Conservation (phyloP, 148 eudicot genomes). For the Fagopyrum esculentum region DNA sequence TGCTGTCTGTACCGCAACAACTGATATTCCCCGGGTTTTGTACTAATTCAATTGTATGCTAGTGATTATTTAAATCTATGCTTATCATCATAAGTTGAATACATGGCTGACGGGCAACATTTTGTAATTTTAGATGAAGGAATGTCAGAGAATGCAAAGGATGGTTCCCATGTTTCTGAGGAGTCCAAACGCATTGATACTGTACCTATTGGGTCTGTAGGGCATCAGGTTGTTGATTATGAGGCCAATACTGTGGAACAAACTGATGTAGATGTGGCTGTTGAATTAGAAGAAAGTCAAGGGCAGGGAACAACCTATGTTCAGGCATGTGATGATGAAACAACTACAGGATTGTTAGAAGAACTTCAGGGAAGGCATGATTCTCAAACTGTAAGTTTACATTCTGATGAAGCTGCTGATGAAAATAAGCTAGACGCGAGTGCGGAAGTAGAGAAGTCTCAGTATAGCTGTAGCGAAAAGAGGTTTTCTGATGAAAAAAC, state of each 20-base stretch:
- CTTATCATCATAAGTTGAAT: not conserved
- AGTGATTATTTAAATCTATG: not conserved
- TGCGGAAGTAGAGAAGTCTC: constrained; percentile 14
- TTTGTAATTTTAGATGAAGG: constrained; percentile 7
- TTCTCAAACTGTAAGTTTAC: constrained; percentile 11
- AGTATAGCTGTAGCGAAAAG: constrained; percentile 14
- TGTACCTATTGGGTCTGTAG: not conserved
- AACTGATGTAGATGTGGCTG: constrained; percentile 6
- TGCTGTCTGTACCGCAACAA: not conserved
- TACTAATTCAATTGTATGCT: not conserved
- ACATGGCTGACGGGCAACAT: not conserved
- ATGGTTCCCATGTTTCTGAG: constrained; percentile 4
- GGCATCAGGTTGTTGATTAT: constrained; percentile 11
- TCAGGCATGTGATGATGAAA: constrained; percentile 1
- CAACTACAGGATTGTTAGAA: not conserved
- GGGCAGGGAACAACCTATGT: not conserved
- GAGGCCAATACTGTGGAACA: constrained; percentile 18
- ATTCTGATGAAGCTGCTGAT: constrained; percentile 15
- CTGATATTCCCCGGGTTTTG: not conserved
- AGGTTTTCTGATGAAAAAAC: constrained; percentile 22
- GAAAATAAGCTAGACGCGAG: constrained; percentile 15
- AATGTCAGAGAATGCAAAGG: not conserved
- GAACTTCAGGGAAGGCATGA: constrained; percentile 11
- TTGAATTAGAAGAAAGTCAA: constrained; percentile 17
- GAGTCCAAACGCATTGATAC: constrained; percentile 5